Conservation (phyloP, 2,329 filamentous ascomycete genomes). For the Lasiodiplodia theobromae region DNA sequence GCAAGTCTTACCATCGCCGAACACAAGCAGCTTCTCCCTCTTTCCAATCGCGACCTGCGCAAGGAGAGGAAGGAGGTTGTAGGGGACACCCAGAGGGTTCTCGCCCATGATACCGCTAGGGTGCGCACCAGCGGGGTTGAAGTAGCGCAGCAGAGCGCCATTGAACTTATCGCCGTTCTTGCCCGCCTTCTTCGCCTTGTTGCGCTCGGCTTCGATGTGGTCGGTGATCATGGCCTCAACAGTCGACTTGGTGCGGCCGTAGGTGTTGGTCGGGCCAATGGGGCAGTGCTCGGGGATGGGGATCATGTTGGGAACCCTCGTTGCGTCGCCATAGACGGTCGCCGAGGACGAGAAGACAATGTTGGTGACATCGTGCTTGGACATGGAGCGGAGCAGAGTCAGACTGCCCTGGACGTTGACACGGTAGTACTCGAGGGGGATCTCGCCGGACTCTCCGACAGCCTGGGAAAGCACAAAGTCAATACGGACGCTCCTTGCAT, state of each 20-base stretch:
- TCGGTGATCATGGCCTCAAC: conserved; percentile 94
- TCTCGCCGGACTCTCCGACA: conserved; percentile 92
- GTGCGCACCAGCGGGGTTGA: conserved; percentile 95
- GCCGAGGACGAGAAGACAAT: conserved; percentile 99
- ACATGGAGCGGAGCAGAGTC: conserved; percentile 84
- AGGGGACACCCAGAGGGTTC: conserved; percentile 93
- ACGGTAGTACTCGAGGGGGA: conserved; percentile 95
- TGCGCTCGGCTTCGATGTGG: conserved; percentile 84
- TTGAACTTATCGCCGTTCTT: conserved; percentile 79
- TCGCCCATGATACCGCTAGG: conserved; percentile 97
- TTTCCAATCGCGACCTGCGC: conserved; percentile 97
- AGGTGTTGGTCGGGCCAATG: conserved; percentile 94
- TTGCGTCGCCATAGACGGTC: conserved; percentile 98
- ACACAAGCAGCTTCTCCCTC: conserved; percentile 91
- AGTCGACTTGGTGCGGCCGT: conserved; percentile 93
- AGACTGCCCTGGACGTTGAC: conserved; percentile 96
- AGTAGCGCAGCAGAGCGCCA: conserved; percentile 90
- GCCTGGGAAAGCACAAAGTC: conserved; percentile 64
- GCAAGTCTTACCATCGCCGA: conserved; percentile 77
- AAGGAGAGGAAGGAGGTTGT: conserved; percentile 91
- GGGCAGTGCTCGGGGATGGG: conserved; percentile 97
- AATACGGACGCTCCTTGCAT: conserved; percentile 26
- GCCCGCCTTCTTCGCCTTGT: conserved; percentile 79
- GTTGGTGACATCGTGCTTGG: conserved; percentile 88
- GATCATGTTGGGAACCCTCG: conserved; percentile 96